A percentile compares a stretch with the other conserved stretches of the same genome.
Evolutionary conservation across 192 early-diverging fungal genomes (phyloP).

Genomic region (Piromyces sp.): DNA sequence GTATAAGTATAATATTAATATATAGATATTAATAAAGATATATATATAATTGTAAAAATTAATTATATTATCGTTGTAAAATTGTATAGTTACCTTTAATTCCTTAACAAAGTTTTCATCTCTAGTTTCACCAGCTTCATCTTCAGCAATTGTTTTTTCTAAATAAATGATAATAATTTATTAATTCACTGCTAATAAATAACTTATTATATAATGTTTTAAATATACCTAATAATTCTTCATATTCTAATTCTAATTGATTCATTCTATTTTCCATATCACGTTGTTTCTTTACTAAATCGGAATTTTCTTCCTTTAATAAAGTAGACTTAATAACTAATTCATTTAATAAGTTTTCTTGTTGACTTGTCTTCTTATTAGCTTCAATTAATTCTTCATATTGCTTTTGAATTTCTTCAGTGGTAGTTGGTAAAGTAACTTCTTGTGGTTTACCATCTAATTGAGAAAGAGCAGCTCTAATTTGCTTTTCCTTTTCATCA

Average conservation of each 20-base stretch:
- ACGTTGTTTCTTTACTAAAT: constrained; percentile 33
- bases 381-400: constrained; percentile 54
- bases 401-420: constrained; percentile 47
- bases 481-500: constrained; percentile 54
- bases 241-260: constrained; percentile 61
- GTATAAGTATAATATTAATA: too few species aligned
- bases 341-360: constrained; percentile 41
- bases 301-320: constrained; percentile 30
- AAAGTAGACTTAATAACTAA: constrained; percentile 6
- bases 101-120: constrained; percentile 27
- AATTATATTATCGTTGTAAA: too few species aligned
- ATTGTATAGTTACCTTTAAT: constrained; percentile 31
- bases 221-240: constrained; percentile 48
- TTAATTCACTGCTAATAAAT: too few species aligned
- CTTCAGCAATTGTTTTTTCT: constrained; percentile 48
- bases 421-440: constrained; percentile 15
- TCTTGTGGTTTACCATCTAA: constrained; percentile 37
- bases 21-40: neutral
- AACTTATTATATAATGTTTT: too few species aligned
- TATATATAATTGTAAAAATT: neutral
- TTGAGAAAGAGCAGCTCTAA: constrained; percentile 47
- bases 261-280: constrained; percentile 51
- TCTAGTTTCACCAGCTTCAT: constrained; percentile 33
- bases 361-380: constrained; percentile 37
- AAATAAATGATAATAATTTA: too few species aligned